Conservation (phyloP, 805 yeast genomes). For the Ogataea henricii region DNA sequence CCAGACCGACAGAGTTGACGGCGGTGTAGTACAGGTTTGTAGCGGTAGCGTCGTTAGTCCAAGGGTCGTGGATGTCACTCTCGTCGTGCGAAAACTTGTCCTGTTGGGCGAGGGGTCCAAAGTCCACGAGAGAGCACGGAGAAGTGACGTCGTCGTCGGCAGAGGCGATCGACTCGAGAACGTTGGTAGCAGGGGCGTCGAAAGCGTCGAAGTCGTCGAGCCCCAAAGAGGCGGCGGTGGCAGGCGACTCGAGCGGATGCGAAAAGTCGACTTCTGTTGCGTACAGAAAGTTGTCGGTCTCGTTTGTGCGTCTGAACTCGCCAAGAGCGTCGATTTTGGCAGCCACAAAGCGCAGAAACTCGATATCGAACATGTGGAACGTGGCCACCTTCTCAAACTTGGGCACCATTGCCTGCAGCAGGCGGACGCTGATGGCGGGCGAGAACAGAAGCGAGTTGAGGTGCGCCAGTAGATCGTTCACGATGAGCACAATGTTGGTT, state of each 20-base stretch:
- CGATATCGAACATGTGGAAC: constrained; percentile 7
- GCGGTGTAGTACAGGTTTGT: no score
- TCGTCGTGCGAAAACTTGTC: no score
- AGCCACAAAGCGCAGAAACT: constrained; percentile 5
- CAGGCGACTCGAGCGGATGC: neutral
- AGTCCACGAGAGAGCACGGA: neutral
- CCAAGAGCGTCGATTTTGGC: constrained; percentile 12
- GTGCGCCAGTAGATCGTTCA: constrained; percentile 15
- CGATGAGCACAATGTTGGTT: constrained; percentile 10
- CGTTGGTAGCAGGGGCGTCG: no score
- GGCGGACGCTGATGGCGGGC: constrained; percentile 6
- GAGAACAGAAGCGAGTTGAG: constrained; percentile 17
- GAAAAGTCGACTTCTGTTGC: constrained; percentile 6
- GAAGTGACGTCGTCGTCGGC: neutral
- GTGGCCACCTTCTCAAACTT: constrained; percentile 16
- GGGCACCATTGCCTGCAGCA: constrained; percentile 10
- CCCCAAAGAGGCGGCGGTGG: neutral
- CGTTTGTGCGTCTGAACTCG: constrained; percentile 1
- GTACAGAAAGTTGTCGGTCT: constrained; percentile 3
- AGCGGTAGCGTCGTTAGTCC: no score
- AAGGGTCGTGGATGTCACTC: neutral
- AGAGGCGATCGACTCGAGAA: neutral
- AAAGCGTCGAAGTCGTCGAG: neutral
- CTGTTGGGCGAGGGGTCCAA: no score
- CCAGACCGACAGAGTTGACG: no score